Conservation (phyloP, 1,284 basidiomycete genomes). For the Melampsora larici-populina region DNA sequence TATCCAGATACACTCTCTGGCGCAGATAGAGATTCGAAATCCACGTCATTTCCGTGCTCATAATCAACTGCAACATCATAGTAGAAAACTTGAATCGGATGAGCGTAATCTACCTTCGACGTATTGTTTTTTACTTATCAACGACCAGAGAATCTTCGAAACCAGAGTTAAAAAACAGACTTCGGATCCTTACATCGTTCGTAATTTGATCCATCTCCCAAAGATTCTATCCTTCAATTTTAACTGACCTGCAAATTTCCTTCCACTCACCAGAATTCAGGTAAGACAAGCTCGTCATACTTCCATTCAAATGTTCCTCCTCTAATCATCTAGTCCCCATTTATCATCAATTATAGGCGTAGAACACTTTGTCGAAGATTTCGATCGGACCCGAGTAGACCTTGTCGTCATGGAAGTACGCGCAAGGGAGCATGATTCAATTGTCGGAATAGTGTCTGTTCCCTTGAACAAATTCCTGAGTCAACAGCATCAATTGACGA, state of each 20-base stretch:
- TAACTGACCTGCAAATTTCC: too few relatives aligned
- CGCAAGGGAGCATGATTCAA: neutral
- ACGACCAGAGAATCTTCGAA: slow-evolving; percentile 1
- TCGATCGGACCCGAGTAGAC: neutral
- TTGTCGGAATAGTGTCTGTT: neutral
- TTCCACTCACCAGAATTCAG: neutral
- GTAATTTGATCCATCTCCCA: neutral
- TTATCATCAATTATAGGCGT: neutral
- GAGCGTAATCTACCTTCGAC: slow-evolving; percentile 4
- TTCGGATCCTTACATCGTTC: neutral
- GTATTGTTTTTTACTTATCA: neutral
- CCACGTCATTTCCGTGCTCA: neutral
- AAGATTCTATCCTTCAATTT: too few relatives aligned
- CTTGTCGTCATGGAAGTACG: slow-evolving; percentile 1
- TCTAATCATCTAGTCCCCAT: neutral
- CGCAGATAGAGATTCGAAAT: neutral
- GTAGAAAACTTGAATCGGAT: neutral
- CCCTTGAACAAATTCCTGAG: neutral
- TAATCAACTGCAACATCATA: slow-evolving; percentile 1
- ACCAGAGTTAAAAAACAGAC: neutral
- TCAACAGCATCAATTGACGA: neutral
- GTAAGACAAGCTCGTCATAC: neutral
- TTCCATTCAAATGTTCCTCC: neutral
- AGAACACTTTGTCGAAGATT: neutral
- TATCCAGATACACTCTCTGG: neutral